Percentiles rank a stretch among this genome's conserved stretches.
phyloP scores from a whole-genome alignment of 495 filamentous ascomycete species.

The Hypoxylon subgilvum region DNA sequence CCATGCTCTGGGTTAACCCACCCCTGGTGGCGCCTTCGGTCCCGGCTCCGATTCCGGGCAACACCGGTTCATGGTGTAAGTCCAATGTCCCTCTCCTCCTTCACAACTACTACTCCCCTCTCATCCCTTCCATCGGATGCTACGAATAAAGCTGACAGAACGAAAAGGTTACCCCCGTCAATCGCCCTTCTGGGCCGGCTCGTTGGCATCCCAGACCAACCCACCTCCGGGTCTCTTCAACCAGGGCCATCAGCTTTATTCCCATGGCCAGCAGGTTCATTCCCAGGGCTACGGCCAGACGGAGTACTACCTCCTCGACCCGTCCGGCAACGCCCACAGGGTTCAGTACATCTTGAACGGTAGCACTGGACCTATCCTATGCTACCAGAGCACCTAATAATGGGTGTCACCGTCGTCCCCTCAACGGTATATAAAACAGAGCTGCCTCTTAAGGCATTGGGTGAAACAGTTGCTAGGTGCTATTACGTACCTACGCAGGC shows the following conservation, averaged over 20 bases:
- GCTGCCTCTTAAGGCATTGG: too few species aligned
- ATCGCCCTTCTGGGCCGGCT: conserved; percentile 26
- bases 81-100: not conserved
- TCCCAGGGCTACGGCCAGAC: conserved; percentile 2
- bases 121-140: not conserved
- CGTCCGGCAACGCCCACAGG: too few species aligned
- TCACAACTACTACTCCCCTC: not conserved
- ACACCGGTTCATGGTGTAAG: conserved; percentile 30
- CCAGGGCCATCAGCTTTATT: not conserved
- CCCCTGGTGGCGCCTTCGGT: conserved; percentile 22
- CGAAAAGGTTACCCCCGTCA: conserved; percentile 21
- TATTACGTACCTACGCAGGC: too few species aligned
- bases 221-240: conserved; percentile 18
- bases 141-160: conserved; percentile 1
- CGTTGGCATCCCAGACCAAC: not conserved
- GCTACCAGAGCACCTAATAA: too few species aligned
- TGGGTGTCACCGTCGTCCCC: too few species aligned
- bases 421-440: too few species aligned
- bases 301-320: too few species aligned
- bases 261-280: conserved; percentile 1
- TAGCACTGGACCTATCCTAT: too few species aligned
- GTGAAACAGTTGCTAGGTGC: too few species aligned
- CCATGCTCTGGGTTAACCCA: conserved; percentile 28
- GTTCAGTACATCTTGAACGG: too few species aligned
- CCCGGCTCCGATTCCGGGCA: conserved; percentile 8